A percentile compares a stretch with the other conserved stretches of the same genome.
phyloP scores from a whole-genome alignment of 139 green algal genomes.

The Tetraselmis striata region DNA sequence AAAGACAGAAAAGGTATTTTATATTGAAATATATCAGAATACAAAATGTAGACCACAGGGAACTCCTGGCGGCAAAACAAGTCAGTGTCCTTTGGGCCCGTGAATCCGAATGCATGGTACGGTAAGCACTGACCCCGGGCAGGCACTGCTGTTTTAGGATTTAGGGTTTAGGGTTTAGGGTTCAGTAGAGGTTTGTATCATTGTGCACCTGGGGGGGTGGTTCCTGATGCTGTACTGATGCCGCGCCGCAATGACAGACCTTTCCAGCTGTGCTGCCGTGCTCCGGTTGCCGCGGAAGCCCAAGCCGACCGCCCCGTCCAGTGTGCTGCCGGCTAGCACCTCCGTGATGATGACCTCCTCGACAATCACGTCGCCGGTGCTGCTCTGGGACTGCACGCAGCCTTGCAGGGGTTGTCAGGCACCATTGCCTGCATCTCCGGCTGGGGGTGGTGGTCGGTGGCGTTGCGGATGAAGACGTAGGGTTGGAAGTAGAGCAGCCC shows the following conservation, averaged over 20 bases:
- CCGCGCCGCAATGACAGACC: neutral
- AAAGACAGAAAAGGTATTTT: no score
- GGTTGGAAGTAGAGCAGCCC: neutral
- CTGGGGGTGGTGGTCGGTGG: neutral
- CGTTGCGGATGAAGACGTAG: neutral
- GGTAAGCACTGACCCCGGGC: no score
- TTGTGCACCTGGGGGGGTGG: no score
- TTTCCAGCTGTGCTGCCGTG: neutral
- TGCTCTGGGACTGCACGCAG: neutral
- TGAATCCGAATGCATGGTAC: no score
- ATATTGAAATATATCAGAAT: no score
- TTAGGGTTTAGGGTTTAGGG: no score
- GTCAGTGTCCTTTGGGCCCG: no score
- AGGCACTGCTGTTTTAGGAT: no score
- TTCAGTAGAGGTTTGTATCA: no score
- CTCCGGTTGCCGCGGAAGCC: neutral
- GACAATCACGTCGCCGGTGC: neutral
- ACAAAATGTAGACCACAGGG: no score
- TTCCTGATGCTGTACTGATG: neutral
- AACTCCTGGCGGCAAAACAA: no score
- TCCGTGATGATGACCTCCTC: neutral
- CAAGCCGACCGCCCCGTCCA: neutral
- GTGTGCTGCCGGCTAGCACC: neutral
- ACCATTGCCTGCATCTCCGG: neutral
- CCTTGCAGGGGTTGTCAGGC: neutral